phyloP scores from a whole-genome alignment of 1,139 yeast genomes.

The Sugiyamaella pinicola region DNA sequence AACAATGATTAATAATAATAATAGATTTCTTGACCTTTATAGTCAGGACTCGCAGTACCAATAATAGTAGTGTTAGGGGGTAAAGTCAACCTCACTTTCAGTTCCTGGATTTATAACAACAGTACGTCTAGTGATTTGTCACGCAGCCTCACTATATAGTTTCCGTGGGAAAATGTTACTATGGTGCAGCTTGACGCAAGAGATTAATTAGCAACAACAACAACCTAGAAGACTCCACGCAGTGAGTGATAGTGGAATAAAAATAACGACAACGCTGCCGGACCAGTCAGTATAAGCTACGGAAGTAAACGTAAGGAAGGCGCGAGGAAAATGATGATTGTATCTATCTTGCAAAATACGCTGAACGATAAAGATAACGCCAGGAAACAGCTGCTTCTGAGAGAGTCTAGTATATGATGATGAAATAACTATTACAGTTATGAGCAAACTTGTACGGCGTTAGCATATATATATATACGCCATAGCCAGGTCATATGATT shows the following conservation, averaged over 20 bases:
- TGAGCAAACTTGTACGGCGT: background rate
- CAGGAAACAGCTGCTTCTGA: background rate
- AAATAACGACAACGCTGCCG: background rate
- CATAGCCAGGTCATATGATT: background rate
- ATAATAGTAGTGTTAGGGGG: background rate
- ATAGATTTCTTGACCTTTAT: too few species aligned
- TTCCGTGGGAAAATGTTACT: background rate
- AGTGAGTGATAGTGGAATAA: too few species aligned
- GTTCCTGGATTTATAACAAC: background rate
- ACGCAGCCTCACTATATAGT: slow-evolving; percentile 3
- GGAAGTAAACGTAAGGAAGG: background rate
- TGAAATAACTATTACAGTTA: too few species aligned
- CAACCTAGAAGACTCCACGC: background rate
- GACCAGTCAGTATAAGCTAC: background rate
- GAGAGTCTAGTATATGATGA: too few species aligned
- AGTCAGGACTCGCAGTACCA: too few species aligned
- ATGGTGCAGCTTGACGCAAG: background rate
- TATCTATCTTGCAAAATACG: too few species aligned
- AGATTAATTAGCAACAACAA: too few species aligned
- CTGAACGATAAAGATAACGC: too few species aligned
- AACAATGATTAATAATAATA: too few species aligned
- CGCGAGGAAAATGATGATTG: too few species aligned
- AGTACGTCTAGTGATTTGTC: too few species aligned
- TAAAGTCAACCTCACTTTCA: too few species aligned
- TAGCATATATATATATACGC: background rate